These are phyloP conservation scores for Berberis vulgaris DNA, from an alignment of 164 flowering plant genomes.

Conservation along the genomic window DNA sequence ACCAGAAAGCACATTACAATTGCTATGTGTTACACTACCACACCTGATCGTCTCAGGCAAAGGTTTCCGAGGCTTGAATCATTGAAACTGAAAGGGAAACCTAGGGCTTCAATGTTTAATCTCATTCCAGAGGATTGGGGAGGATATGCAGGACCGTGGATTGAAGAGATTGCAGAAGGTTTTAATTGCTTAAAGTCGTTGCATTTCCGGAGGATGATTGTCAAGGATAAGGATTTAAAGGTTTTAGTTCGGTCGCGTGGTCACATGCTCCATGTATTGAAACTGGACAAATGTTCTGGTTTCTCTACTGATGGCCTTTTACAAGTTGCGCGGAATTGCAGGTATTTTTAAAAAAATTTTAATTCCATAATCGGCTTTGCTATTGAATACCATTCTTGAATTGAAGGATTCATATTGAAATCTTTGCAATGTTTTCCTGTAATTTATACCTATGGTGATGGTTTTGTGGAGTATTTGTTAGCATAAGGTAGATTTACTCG, in stretches of 20 bases:
- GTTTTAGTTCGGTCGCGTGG: conserved; percentile 48
- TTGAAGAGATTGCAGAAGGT: conserved; percentile 36
- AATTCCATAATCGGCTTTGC: too few relatives aligned
- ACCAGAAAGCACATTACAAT: conserved; percentile 82
- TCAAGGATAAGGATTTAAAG: conserved; percentile 63
- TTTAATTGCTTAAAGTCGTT: conserved; percentile 51
- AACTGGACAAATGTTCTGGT: conserved; percentile 84
- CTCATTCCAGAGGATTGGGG: conserved; percentile 97
- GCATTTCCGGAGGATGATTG: conserved; percentile 88
- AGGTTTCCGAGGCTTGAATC: conserved; percentile 63
- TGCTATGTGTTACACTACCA: conserved; percentile 76
- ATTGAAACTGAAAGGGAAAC: conserved; percentile 83
- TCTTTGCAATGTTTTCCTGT: too few relatives aligned
- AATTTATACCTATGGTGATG: too few relatives aligned
- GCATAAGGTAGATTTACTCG: too few relatives aligned
- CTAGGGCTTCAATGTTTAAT: conserved; percentile 94
- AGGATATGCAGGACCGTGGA: conserved; percentile 84
- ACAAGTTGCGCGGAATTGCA: conserved; percentile 59
- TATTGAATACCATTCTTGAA: too few relatives aligned
- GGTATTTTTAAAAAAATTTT: conserved; percentile 31
- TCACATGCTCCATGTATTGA: conserved; percentile 38
- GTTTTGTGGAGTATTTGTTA: too few relatives aligned
- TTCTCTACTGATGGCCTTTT: conserved; percentile 80
- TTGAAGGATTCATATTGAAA: too few relatives aligned
- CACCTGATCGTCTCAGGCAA: conserved; percentile 44